Percentiles rank a stretch among this genome's conserved stretches.
These are phyloP conservation scores for Dactylella cylindrospora DNA, from an alignment of 2,329 filamentous ascomycete species.

Conservation along the genomic window DNA sequence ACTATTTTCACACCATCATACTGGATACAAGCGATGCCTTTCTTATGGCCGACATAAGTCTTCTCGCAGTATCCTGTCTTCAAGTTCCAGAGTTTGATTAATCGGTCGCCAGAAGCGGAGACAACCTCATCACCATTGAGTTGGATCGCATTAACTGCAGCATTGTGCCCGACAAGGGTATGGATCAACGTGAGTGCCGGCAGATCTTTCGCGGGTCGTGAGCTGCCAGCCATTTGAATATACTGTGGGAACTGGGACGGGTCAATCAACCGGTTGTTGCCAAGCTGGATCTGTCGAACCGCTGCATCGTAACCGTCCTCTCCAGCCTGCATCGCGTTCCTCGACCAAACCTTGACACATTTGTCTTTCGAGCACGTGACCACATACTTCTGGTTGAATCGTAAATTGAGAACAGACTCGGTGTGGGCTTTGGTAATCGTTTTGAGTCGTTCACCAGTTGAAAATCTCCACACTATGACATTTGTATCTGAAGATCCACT, in stretches of 20 bases:
- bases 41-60: slow-evolving; percentile 82
- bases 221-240: slow-evolving; percentile 54
- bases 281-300: slow-evolving; percentile 44
- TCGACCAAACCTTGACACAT: slow-evolving; percentile 94
- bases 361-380: slow-evolving; percentile 98
- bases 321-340: slow-evolving; percentile 65
- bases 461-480: slow-evolving; percentile 90
- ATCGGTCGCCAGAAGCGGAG: slow-evolving; percentile 88
- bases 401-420: slow-evolving; percentile 90
- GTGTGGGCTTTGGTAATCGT: slow-evolving; percentile 74
- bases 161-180: slow-evolving; percentile 77
- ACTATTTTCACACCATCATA: slow-evolving; percentile 92
- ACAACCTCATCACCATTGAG: slow-evolving; percentile 83
- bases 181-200: slow-evolving; percentile 76
- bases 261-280: slow-evolving; percentile 40
- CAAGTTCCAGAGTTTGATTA: slow-evolving; percentile 94
- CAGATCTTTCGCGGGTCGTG: slow-evolving; percentile 54
- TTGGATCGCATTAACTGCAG: slow-evolving; percentile 95
- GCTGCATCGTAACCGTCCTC: slow-evolving; percentile 52
- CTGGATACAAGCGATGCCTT: slow-evolving; percentile 96
- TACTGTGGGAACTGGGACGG: slow-evolving; percentile 48
- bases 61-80: slow-evolving; percentile 72
- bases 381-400: slow-evolving; percentile 86
- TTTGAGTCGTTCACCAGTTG: slow-evolving; percentile 79
- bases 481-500: slow-evolving; percentile 91